Base-by-base conservation (phyloP, 306 rosid genomes). In the Vigna unguiculata region DNA sequence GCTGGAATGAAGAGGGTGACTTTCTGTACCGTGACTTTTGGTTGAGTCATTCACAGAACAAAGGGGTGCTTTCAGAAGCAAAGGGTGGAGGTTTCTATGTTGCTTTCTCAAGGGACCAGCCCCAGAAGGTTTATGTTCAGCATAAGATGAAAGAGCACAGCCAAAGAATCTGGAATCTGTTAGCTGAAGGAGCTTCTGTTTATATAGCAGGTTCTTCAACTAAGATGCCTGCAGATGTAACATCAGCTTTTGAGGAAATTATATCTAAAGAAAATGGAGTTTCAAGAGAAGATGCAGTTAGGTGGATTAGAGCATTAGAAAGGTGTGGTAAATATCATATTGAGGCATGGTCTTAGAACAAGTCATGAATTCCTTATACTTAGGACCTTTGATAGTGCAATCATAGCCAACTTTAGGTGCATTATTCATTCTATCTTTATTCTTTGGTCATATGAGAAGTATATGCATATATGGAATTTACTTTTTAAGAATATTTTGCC, bases 131-230 rank as follows among this genome's bases (percentile, higher is more conserved):
- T 36, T 94, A 94, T 71, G 98, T 90, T 77, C 98, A 95, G 83
- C 93, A 95, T 69, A 95, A 90, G 87, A 89, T 95, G 86, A 79
- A 21, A 49, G 97, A 92, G 82, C 88, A 95, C 4, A 80, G 97
- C 64, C 72, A 59, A 55, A 85, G 74, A 78, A 78, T 92, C 19
- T 95, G 95, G 98, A 84, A 77, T 72, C 83, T 95, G 19, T 74
- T 95, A 80, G 83, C 74, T 8, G 77, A 89, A 32, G 98, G 98
- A 9, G 95, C 93, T 47, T 86, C 95, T 61, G 83, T 94, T 32
- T 94, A 94, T 71, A 75, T 94, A 72, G 98, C 98, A 16, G 98
- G 97, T 19, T 94, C 96, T 52, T 94, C 98, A 1, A 94, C 94
- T 7, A 91, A 91, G 83, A 94, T 94, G 98, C 98, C 96, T 1